phyloP scores from a whole-genome alignment of 2,329 filamentous ascomycete species.

The Ascochyta rabiei region DNA sequence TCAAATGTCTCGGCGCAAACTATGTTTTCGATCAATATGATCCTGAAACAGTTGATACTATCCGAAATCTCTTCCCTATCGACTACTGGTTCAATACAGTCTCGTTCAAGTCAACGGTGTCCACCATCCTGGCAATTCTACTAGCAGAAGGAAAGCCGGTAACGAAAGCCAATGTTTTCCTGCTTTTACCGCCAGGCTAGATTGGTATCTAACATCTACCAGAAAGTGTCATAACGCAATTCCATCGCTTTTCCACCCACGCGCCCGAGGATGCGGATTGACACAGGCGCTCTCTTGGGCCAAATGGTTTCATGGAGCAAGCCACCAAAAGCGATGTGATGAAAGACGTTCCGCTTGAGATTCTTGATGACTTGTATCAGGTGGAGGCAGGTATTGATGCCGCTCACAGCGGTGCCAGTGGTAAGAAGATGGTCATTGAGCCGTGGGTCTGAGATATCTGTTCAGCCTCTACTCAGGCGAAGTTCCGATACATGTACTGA shows the following conservation, averaged over 20 bases:
- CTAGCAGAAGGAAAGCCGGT: constrained; percentile 26
- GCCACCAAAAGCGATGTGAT: constrained; percentile 27
- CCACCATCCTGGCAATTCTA: constrained; percentile 31
- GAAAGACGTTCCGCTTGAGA: constrained; percentile 28
- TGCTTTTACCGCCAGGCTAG: constrained; percentile 23
- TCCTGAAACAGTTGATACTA: constrained; percentile 43
- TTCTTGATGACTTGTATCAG: constrained; percentile 33
- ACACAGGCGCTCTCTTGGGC: constrained; percentile 25
- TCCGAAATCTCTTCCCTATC: constrained; percentile 43
- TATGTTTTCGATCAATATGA: constrained; percentile 49
- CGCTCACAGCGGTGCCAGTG: constrained; percentile 39
- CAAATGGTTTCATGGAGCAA: constrained; percentile 29
- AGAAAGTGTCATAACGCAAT: constrained; percentile 23
- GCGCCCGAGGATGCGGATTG: constrained; percentile 28
- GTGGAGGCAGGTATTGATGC: constrained; percentile 29
- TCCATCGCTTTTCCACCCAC: constrained; percentile 29
- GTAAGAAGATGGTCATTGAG: constrained; percentile 37
- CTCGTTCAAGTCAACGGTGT: constrained; percentile 26
- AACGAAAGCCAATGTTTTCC: constrained; percentile 29
- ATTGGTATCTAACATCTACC: constrained; percentile 23
- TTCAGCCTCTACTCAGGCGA: too few species aligned
- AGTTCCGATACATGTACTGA: too few species aligned
- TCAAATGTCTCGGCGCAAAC: constrained; percentile 23
- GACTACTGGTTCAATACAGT: constrained; percentile 53
- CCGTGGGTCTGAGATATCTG: constrained; percentile 16